Evolutionary conservation across 2,329 filamentous ascomycete species (phyloP), one percentile per base, ranked within the genome.

Genomic region (Colletotrichum plurivorum): DNA sequence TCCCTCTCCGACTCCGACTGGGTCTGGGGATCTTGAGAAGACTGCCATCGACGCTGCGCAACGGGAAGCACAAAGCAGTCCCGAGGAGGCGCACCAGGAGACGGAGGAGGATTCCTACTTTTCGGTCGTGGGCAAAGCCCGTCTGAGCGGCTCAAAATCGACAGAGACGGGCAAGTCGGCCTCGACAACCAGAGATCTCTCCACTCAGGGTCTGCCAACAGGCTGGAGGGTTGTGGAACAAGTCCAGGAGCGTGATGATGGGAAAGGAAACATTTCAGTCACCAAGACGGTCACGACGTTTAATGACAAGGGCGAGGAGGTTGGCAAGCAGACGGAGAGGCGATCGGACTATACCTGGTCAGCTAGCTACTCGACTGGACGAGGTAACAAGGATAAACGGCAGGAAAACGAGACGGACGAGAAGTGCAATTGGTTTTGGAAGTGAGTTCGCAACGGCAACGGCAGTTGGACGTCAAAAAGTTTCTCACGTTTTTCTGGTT

Each of bases 261-360:
- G 20, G 20, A 71, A 71, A 7, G 71, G 71, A 10, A 71, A 71
- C 46, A 58, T 59, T 20, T 55, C 53, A 20, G 49, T 69, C 45
- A 69, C 66, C 41, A 69, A 61, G 57, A 72, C 69, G 6, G 45
- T 69, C 31, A 69, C 63, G 36, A 71, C 69, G 2, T 72, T 59
- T 39, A 64, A 72, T 48, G 71, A 71, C 6, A 65, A 62, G 27
- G 69, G 69, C 7, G 64, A 64, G 52, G 70, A 71, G 67, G 70
- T 71, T 13, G 58, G 70, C 20, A 63, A 45, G 46, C 67, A 70
- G 45, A 67, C 63, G 4, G 67, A 67, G 51, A 69, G 56, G 20
- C 60, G 62, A n/a, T 71, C 66, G 25, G 61, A 66, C 27, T 69
- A 66, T 31, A 39, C 69, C 27, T 71, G 69, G 69, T 70, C 66